A percentile compares a stretch with the other conserved stretches of the same genome.
phyloP scores from a whole-genome alignment of 495 filamentous ascomycete genomes.

The Tricharina praecox region DNA sequence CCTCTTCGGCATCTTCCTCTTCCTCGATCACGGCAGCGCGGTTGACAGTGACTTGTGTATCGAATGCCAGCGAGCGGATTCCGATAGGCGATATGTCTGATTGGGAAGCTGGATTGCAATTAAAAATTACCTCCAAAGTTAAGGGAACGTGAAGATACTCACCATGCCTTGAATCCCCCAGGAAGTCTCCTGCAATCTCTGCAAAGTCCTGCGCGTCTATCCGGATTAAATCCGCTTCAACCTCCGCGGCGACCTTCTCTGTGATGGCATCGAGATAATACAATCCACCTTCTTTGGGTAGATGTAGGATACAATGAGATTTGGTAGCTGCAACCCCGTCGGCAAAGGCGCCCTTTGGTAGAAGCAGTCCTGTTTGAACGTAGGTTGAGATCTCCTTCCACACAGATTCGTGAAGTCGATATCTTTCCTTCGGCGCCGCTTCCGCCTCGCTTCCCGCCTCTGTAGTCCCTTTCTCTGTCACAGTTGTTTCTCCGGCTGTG shows the following conservation, averaged over 20 bases:
- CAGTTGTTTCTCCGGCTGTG: not conserved
- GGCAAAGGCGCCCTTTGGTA: conserved; percentile 23
- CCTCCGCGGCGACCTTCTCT: conserved; percentile 38
- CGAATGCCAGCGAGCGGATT: conserved; percentile 48
- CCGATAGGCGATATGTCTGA: conserved; percentile 11
- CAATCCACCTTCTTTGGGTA: conserved; percentile 41
- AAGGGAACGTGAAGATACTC: conserved; percentile 1
- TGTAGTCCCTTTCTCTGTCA: too few relatives aligned
- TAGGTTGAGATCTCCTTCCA: conserved; percentile 26
- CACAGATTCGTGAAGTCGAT: conserved; percentile 23
- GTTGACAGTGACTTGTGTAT: conserved; percentile 30
- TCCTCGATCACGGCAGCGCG: conserved; percentile 9
- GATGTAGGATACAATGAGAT: conserved; percentile 49
- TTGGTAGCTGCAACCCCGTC: conserved; percentile 35
- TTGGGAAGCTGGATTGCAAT: conserved; percentile 8
- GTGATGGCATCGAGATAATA: conserved; percentile 43
- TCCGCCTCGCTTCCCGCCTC: too few relatives aligned
- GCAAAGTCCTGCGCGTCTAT: conserved; percentile 68
- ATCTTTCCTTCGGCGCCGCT: conserved; percentile 3
- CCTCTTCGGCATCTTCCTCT: conserved; percentile 30
- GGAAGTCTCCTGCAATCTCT: conserved; percentile 53
- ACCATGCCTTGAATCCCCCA: conserved; percentile 38
- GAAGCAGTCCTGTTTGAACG: conserved; percentile 23
- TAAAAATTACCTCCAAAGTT: not conserved
- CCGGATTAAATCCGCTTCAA: conserved; percentile 58